These are phyloP conservation scores for Flaveria sonorensis DNA, from an alignment of 129 eudicot species.

Conservation along the genomic window DNA sequence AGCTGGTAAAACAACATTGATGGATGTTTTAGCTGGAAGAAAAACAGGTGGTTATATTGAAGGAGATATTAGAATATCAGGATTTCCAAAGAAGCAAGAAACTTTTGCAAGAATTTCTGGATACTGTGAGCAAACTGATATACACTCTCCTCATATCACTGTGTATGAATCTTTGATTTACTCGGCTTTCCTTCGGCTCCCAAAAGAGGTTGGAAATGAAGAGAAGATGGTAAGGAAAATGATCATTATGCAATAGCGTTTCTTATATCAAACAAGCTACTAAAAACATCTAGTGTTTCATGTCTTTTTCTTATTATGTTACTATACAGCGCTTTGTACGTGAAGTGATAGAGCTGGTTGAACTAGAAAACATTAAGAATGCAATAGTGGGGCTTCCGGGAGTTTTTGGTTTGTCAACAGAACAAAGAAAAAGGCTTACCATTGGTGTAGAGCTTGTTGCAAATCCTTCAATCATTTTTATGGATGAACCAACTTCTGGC, in stretches of 20 bases:
- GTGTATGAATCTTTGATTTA: constrained; percentile 71
- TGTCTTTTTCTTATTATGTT: neutral
- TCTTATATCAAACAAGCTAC: neutral
- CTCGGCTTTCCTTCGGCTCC: constrained; percentile 87
- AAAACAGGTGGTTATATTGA: constrained; percentile 92
- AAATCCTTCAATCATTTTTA: constrained; percentile 90
- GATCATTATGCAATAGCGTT: neutral
- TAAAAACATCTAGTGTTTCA: neutral
- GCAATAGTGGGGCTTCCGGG: constrained; percentile 90
- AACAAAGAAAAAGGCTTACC: constrained; percentile 85
- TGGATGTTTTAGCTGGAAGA: constrained; percentile 97
- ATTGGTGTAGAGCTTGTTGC: constrained; percentile 98
- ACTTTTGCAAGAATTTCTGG: constrained; percentile 88
- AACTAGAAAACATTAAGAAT: constrained; percentile 65
- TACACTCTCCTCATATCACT: constrained; percentile 87
- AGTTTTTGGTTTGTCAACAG: constrained; percentile 76
- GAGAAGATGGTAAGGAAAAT: constrained; percentile 65
- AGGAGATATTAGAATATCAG: constrained; percentile 88
- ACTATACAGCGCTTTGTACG: constrained; percentile 69
- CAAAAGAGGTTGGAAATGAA: constrained; percentile 67
- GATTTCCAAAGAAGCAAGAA: constrained; percentile 85
- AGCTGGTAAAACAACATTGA: constrained; percentile 95
- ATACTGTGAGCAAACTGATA: constrained; percentile 91
- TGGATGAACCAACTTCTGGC: constrained; percentile 99
- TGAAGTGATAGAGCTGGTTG: constrained; percentile 80